These are phyloP conservation scores for Candida sp. DNA, from an alignment of 1,139 yeast genomes.

Conservation along the genomic window DNA sequence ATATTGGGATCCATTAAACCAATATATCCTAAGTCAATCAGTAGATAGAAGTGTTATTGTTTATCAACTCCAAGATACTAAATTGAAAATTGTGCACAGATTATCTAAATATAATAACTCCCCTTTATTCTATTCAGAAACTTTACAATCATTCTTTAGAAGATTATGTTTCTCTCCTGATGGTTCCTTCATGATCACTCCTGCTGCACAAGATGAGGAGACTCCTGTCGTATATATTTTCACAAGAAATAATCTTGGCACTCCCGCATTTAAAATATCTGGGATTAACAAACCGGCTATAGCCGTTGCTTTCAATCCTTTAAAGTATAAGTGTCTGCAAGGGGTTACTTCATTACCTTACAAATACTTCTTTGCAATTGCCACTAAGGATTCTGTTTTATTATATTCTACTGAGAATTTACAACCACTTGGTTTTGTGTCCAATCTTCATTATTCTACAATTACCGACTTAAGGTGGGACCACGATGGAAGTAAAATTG, in stretches of 20 bases:
- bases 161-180: constrained; percentile 86
- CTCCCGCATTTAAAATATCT: constrained; percentile 76
- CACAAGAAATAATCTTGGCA: constrained; percentile 64
- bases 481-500: constrained; percentile 63
- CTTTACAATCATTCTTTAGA: constrained; percentile 86
- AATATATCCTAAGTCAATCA: constrained; percentile 79
- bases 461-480: constrained; percentile 90
- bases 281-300: constrained; percentile 83
- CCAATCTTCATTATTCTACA: constrained; percentile 83
- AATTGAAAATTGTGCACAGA: constrained; percentile 7
- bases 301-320: constrained; percentile 75
- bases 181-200: constrained; percentile 75
- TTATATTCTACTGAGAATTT: constrained; percentile 75
- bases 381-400: constrained; percentile 84
- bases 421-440: constrained; percentile 68
- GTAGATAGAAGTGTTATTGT: constrained; percentile 83
- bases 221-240: constrained; percentile 65
- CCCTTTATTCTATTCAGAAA: constrained; percentile 72
- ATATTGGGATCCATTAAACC: constrained; percentile 86
- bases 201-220: constrained; percentile 60
- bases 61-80: constrained; percentile 25
- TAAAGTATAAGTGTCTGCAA: constrained; percentile 33
- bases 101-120: constrained; percentile 21
- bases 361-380: constrained; percentile 86
- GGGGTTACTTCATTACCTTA: constrained; percentile 56